Evolutionary conservation across 2,329 filamentous ascomycete genomes (phyloP).

Genomic region (Neurospora sp.): DNA sequence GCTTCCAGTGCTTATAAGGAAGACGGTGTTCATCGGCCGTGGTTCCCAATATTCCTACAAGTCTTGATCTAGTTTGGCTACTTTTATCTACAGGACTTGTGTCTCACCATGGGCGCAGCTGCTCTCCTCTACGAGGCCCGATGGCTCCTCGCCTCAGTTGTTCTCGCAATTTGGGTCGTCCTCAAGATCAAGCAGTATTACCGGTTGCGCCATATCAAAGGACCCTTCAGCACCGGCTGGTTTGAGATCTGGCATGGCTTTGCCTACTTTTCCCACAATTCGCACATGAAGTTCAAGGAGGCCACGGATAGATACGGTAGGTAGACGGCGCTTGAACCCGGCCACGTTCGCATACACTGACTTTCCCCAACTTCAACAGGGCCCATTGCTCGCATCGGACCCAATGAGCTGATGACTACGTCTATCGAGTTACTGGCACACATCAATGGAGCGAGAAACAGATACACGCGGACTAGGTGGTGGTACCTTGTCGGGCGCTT

Average conservation of each 20-base stretch:
- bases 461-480: slow-evolving; percentile 33
- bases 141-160: not conserved
- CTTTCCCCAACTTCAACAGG: slow-evolving; percentile 2
- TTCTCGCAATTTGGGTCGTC: not conserved
- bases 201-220: not conserved
- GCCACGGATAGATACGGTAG: not conserved
- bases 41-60: not conserved
- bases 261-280: not conserved
- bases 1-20: not conserved
- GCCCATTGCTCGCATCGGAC: slow-evolving; percentile 13
- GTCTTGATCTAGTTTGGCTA: not conserved
- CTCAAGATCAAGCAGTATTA: not conserved
- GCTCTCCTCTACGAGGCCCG: not conserved
- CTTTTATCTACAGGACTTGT: not conserved
- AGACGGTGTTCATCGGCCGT: not conserved
- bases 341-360: not conserved
- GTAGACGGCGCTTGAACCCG: not conserved
- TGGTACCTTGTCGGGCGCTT: slow-evolving; percentile 35
- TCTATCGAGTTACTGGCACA: slow-evolving; percentile 36
- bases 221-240: not conserved
- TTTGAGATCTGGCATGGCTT: not conserved
- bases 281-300: not conserved
- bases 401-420: slow-evolving; percentile 22
- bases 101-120: not conserved
- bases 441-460: slow-evolving; percentile 28